A percentile compares a stretch with the other conserved stretches of the same genome.
Conservation (phyloP, 2,329 filamentous ascomycete genomes). For the Cryphonectria naterciae region DNA sequence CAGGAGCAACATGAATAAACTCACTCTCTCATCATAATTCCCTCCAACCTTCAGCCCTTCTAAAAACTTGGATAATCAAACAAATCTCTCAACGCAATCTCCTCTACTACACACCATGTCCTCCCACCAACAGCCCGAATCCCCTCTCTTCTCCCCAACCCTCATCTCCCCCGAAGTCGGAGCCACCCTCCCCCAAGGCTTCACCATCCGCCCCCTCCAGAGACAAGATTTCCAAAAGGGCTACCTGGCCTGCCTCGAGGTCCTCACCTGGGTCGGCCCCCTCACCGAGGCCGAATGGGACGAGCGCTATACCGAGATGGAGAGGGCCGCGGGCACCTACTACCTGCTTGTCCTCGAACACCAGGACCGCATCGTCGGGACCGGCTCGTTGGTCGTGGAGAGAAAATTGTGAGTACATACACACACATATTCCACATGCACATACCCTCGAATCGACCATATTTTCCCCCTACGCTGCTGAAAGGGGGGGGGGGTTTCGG, state of each 20-base stretch:
- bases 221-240: constrained; percentile 70
- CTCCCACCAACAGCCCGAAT: not conserved
- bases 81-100: not conserved
- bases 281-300: constrained; percentile 68
- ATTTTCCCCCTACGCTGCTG: not conserved
- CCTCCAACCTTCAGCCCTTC: too few relatives aligned
- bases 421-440: not conserved
- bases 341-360: constrained; percentile 74
- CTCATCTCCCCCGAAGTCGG: constrained; percentile 68
- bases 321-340: constrained; percentile 54
- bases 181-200: constrained; percentile 66
- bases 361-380: constrained; percentile 67
- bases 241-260: constrained; percentile 75
- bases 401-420: constrained; percentile 69
- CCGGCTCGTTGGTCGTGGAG: constrained; percentile 77
- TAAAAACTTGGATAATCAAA: too few relatives aligned
- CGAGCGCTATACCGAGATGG: constrained; percentile 67
- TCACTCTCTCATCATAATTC: not conserved
- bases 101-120: constrained; percentile 11
- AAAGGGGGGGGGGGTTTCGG: not conserved
- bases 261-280: constrained; percentile 78
- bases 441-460: too few relatives aligned
- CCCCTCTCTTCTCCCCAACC: constrained; percentile 62
- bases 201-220: constrained; percentile 71
- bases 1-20: not conserved